Evolutionary conservation across 345 rosid species (phyloP), one percentile per base, ranked within the genome.

Genomic region (Pistacia vera): DNA sequence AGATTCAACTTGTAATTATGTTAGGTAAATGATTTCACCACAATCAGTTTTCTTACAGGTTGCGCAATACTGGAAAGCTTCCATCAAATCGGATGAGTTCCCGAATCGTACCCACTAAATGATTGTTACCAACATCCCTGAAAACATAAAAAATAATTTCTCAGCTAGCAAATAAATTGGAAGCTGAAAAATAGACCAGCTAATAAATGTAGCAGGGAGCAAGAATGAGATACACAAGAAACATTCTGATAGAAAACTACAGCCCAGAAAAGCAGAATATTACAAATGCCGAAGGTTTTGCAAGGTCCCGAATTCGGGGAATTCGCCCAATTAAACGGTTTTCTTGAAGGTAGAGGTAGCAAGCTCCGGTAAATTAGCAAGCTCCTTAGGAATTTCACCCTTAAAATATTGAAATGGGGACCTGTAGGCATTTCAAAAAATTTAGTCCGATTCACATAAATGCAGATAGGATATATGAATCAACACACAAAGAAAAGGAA

Each of bases 101-200:
- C 75, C 99, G 79, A 46, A 95, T 86, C 8, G 98, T 95, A 78
- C 99, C 98, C 56, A 95, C 97, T 86, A 95, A 80, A 87, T 92
- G 98, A 74, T 93, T 95, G 87, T 91, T 93, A 35, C 99, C 97
- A 73, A 88, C 91, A 92, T 95, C 98, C 89, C 97, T 95, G 83
- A 20, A 65, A 75, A 58, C 51, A 81, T 25, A 81, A 51, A 46
- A 35, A 38, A 55, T 5, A 56, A 3, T 14, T 65, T 16, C 51
- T 44, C 54, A 36, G 38, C 14, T 16, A 72, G 66, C 52, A 66
- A 28, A 33, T 57, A 35, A 30, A 70, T 25, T 11, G 17, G 61
- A 54, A 63, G 57, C 33, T 13, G 16, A 33, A 41, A 63, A 14
- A 8, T 7, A 22, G 48, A 16, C 16, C 13, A 51, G 20, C 60